Evolutionary conservation across 2,329 filamentous ascomycete genomes (phyloP).

Genomic region (Pezicula rhizophila): DNA sequence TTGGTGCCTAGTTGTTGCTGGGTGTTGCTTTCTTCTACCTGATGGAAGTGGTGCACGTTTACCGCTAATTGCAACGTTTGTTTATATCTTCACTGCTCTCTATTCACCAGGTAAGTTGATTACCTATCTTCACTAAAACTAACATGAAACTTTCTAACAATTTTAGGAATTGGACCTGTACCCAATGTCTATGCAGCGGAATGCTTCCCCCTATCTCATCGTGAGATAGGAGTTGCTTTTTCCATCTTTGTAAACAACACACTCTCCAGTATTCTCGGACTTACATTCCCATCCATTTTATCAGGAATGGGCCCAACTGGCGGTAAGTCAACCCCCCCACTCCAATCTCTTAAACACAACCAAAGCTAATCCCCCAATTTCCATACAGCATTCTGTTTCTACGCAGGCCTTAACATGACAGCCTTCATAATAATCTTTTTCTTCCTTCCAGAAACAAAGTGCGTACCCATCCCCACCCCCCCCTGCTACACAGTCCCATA

Average conservation of each 20-base stretch:
- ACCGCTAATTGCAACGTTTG: slow-evolving; percentile 49
- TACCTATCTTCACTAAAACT: too few relatives aligned
- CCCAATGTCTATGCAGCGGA: slow-evolving; percentile 49
- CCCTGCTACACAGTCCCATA: too few relatives aligned
- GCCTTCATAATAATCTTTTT: slow-evolving; percentile 60
- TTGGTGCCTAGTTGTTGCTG: slow-evolving; percentile 52
- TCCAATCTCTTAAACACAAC: background rate
- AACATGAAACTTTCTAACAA: slow-evolving; percentile 21
- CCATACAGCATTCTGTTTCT: slow-evolving; percentile 50
- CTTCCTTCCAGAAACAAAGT: slow-evolving; percentile 49
- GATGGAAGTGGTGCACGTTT: slow-evolving; percentile 32
- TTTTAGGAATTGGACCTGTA: slow-evolving; percentile 34
- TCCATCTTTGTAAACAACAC: slow-evolving; percentile 28
- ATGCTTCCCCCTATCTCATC: slow-evolving; percentile 48
- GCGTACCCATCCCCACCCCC: background rate
- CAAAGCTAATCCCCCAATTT: background rate
- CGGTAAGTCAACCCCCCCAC: slow-evolving; percentile 27
- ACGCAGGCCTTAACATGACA: slow-evolving; percentile 51
- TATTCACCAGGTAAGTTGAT: slow-evolving; percentile 48
- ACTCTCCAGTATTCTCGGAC: slow-evolving; percentile 20
- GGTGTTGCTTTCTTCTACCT: slow-evolving; percentile 38
- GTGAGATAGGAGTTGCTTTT: slow-evolving; percentile 32
- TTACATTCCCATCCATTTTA: slow-evolving; percentile 42
- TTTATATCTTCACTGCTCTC: slow-evolving; percentile 57
- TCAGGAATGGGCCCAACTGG: slow-evolving; percentile 31